phyloP scores from a whole-genome alignment of 2,329 filamentous ascomycete genomes.

The Penicillium sp. region DNA sequence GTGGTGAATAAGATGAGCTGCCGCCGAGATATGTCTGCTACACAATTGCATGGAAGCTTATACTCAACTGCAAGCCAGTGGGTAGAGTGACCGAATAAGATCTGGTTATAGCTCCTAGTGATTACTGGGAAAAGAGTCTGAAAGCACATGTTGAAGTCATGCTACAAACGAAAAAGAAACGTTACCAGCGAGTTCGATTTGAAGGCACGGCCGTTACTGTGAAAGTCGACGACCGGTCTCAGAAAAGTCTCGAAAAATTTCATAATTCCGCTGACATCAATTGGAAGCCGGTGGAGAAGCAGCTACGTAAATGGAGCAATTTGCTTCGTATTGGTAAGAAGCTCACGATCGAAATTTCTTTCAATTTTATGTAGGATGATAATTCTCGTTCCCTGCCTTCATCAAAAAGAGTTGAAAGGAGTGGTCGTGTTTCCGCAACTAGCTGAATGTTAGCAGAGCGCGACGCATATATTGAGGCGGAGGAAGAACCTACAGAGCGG shows the following conservation, averaged over 20 bases:
- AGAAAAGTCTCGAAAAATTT: conserved; percentile 14
- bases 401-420: conserved; percentile 7
- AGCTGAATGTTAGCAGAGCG: conserved; percentile 11
- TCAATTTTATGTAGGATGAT: conserved; percentile 10
- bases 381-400: neutral
- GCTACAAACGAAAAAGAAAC: conserved; percentile 17
- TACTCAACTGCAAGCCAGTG: too few species aligned
- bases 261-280: conserved; percentile 14
- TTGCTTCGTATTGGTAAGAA: conserved; percentile 11
- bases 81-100: too few species aligned
- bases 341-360: conserved; percentile 6
- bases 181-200: conserved; percentile 13
- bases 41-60: too few species aligned
- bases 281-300: conserved; percentile 12
- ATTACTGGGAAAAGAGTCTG: conserved; percentile 18
- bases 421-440: conserved; percentile 10
- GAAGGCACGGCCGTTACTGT: conserved; percentile 18
- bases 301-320: conserved; percentile 23
- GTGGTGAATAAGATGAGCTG: too few species aligned
- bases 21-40: too few species aligned
- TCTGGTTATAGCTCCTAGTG: conserved; percentile 1
- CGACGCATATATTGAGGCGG: too few species aligned
- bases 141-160: conserved; percentile 17
- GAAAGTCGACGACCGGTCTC: neutral
- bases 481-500: too few species aligned